Base-by-base conservation (phyloP, 2,329 filamentous ascomycete genomes). In the Verticillium nubilum region DNA sequence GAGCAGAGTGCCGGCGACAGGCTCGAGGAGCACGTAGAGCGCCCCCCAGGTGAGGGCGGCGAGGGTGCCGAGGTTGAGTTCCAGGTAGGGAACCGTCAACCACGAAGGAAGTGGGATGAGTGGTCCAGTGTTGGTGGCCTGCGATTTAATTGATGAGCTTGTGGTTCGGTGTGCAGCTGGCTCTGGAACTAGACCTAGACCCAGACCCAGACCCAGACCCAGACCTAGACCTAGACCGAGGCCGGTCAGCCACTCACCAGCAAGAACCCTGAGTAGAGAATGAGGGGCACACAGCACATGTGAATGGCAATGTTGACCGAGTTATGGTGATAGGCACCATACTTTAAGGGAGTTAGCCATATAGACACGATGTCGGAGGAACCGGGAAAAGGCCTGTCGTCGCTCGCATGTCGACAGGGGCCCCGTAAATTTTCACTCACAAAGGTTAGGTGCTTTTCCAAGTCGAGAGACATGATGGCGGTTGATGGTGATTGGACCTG, bases 1-100 rank as follows among this genome's bases (percentile, higher is more conserved):
- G 50, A 97, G 78, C 28, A 90, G 77, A 12, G 86, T 87, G 56
- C 95, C 95, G 12, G 95, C 95, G 1, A 98, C 92, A 1, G 95
- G 95, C 71, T 99, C 95, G 69, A 99, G 88, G 25, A 99, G 84
- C 54, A 98, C 82, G 71, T 98, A 99, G 59, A 97, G 84, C 2
- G 83, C 83, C 37, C 89, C 84, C 75, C 95, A 97, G 28, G 87
- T 69, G 57, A 86, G 81, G 33, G 86, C 85, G 52, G 78, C 76
- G 59, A 90, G 83, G 13, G 85, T 91, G 63, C 84, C 85, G 52
- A 86, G 77, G 65, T 86, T 93, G 60, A 87, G 83, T 17, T 83
- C 80, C 62, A 88, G 83, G 68, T 90, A 86, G 28, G 88, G 86
- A 19, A 86, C 78, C 29, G 86, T 88, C 31, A 90, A 82, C 77